These are phyloP conservation scores for Phytophthora hybrid DNA, from an alignment of 352 stramenopile species.

Conservation along the genomic window DNA sequence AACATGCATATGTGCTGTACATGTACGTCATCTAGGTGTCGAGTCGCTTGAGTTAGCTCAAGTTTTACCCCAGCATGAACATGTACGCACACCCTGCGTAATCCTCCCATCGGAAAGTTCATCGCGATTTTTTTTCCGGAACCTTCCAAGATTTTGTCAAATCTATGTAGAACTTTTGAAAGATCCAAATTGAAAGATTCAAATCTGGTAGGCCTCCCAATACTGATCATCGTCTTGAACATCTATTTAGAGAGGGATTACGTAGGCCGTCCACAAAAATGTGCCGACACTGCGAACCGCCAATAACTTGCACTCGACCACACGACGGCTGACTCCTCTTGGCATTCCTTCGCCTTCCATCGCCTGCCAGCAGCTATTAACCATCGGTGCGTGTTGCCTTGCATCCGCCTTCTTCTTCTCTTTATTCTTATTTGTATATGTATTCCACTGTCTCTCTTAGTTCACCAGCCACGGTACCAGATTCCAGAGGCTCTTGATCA, in stretches of 20 bases:
- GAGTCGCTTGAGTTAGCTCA: too few relatives aligned
- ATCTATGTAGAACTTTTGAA: too few relatives aligned
- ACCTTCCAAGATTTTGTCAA: too few relatives aligned
- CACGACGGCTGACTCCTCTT: background rate
- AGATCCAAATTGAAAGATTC: background rate
- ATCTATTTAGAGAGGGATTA: background rate
- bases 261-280: background rate
- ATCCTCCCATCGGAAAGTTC: too few relatives aligned
- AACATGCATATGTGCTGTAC: too few relatives aligned
- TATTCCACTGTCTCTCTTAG: background rate
- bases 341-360: background rate
- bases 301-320: background rate
- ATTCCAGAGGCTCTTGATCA: background rate
- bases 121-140: too few relatives aligned
- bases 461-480: background rate
- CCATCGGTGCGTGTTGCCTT: background rate
- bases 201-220: background rate
- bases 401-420: background rate
- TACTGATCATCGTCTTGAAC: background rate
- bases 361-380: background rate
- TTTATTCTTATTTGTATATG: background rate
- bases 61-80: too few relatives aligned
- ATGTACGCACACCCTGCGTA: too few relatives aligned
- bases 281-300: background rate
- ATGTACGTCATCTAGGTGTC: too few relatives aligned